A percentile compares a stretch with the other conserved stretches of the same genome.
Evolutionary conservation across 805 yeast genomes (phyloP).

Genomic region (Teunomyces kruisii): DNA sequence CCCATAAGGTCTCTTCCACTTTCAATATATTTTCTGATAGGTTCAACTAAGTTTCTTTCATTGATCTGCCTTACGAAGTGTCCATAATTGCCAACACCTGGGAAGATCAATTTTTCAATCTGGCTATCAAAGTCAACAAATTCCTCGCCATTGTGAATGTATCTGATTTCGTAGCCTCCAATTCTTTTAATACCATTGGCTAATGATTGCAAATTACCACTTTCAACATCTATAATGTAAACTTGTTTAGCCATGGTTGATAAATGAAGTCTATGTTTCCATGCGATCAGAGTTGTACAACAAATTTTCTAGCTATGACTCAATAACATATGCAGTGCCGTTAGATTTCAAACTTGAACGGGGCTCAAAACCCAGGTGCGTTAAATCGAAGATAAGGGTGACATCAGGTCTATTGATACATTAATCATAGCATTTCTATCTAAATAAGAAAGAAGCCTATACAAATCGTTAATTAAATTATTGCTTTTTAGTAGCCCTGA

Average conservation of each 20-base stretch:
- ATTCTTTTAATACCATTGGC: slow-evolving; percentile 79
- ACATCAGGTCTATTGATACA: no score
- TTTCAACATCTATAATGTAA: slow-evolving; percentile 87
- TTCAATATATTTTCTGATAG: slow-evolving; percentile 62
- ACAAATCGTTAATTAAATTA: not conserved
- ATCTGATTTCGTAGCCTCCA: slow-evolving; percentile 63
- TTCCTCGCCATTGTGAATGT: slow-evolving; percentile 60
- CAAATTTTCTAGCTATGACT: slow-evolving; percentile 2
- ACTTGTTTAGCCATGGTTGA: slow-evolving; percentile 28
- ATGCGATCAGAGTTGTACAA: not conserved
- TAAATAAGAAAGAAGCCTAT: no score
- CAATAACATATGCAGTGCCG: not conserved
- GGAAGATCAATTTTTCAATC: slow-evolving; percentile 68
- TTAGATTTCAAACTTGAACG: not conserved
- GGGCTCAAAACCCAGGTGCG: not conserved
- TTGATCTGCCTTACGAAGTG: slow-evolving; percentile 79
- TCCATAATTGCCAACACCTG: slow-evolving; percentile 98
- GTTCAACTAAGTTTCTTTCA: slow-evolving; percentile 60
- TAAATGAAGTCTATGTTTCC: not conserved
- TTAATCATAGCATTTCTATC: no score
- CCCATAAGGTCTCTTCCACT: slow-evolving; percentile 94
- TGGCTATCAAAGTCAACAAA: slow-evolving; percentile 39
- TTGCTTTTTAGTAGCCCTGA: slow-evolving; percentile 16
- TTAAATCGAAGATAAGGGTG: no score
- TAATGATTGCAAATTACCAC: slow-evolving; percentile 90